Base-by-base conservation (phyloP, 305 asterid genomes). In the Fraxinus greggii region DNA sequence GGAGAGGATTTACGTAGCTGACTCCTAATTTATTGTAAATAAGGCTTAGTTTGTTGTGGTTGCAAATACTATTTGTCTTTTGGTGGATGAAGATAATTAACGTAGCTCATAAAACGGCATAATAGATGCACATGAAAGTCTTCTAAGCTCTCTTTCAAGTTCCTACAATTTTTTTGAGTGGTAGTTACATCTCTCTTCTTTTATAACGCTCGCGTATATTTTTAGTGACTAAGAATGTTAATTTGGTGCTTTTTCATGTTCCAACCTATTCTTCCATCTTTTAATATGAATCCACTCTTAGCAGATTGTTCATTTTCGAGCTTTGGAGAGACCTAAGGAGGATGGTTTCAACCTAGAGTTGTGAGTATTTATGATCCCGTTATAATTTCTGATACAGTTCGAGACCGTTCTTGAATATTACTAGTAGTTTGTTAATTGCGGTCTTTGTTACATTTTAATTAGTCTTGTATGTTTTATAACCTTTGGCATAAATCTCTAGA, bases 251-350 rank as follows among this genome's bases (percentile, higher is more conserved):
- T n/a, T 72, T 33, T 17, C 23, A 59, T 26, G 29, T 77, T n/a
- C 29, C 32, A 56, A 10, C 54, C 36, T 23, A 3, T 67, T 63
- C 40, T 80, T 83, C 35, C 7, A 40, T 35, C 42, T 48, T 61
- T 13, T 59, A n/a, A 75, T 54, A 56, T 76, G 72, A 76, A 65
- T 76, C 35, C 7, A 61, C 73, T 78, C 33, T 69, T 79, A 77
- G 54, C 89, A 88, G 91, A 79, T 86, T 75, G 89, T 88, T 76
- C 89, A 83, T 76, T 88, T 88, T 80, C 89, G 91, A 79, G 73
- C 88, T 59, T 69, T 88, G 84, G 89, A 88, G 76, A 88, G 84
- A 79, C 88, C 91, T 38, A 88, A 88, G 85, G 91, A 88, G 81
- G 91, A 86, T 4, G 88, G 82, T 80, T 86, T 88, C 79, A 79